A percentile compares a stretch with the other conserved stretches of the same genome.
Evolutionary conservation across 2,329 filamentous ascomycete genomes (phyloP).

Genomic region (Penicillium sp.): DNA sequence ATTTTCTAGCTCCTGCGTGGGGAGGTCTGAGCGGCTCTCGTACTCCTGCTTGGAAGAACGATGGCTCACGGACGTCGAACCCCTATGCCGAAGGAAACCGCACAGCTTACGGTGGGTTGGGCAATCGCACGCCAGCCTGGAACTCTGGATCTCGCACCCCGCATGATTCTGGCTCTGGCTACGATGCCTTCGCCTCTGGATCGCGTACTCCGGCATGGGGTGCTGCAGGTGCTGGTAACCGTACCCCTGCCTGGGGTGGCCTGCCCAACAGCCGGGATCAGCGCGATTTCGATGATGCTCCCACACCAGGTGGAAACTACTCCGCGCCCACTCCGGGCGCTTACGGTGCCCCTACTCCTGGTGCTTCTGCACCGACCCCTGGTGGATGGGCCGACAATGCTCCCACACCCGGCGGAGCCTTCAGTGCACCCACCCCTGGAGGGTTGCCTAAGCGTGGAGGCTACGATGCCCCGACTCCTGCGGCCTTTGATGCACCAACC

Average conservation of each 20-base stretch:
- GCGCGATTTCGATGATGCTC: constrained; percentile 66
- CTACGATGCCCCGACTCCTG: constrained; percentile 28
- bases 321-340: constrained; percentile 68
- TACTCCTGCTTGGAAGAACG: constrained; percentile 59
- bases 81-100: constrained; percentile 70
- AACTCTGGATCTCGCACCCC: constrained; percentile 75
- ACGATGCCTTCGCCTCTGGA: constrained; percentile 68
- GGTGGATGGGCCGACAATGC: constrained; percentile 48
- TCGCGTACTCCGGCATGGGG: constrained; percentile 77
- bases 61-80: constrained; percentile 55
- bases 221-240: constrained; percentile 52
- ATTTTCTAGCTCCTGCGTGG: constrained; percentile 44
- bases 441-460: constrained; percentile 30
- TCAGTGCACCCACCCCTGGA: constrained; percentile 48
- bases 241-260: constrained; percentile 49
- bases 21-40: constrained; percentile 48
- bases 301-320: constrained; percentile 69
- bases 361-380: constrained; percentile 61
- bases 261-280: constrained; percentile 31
- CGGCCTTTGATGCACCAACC: constrained; percentile 51
- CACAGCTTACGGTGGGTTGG: constrained; percentile 69
- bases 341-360: constrained; percentile 66
- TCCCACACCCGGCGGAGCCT: constrained; percentile 48
- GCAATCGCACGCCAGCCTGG: constrained; percentile 75
- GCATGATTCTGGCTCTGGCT: constrained; percentile 65